phyloP scores from a whole-genome alignment of 768 basidiomycete genomes.

The Mycena metata region DNA sequence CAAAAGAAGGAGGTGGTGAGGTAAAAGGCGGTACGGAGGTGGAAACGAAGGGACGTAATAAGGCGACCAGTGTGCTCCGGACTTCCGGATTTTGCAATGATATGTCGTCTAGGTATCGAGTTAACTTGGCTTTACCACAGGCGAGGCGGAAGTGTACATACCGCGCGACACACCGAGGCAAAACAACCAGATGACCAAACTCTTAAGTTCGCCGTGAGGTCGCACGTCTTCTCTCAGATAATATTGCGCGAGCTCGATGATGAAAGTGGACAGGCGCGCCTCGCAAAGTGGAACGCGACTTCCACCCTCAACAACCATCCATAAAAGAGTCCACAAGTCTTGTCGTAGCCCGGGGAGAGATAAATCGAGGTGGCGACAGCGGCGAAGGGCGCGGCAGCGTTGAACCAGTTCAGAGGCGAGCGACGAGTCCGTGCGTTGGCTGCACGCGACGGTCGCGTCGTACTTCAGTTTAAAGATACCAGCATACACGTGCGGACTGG shows the following conservation, averaged over 20 bases:
- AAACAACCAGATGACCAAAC: slow-evolving; percentile 56
- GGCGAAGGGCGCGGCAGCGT: slow-evolving; percentile 62
- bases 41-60: slow-evolving; percentile 57
- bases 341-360: slow-evolving; percentile 47
- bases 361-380: slow-evolving; percentile 57
- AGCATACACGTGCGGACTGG: slow-evolving; percentile 69
- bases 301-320: slow-evolving; percentile 72
- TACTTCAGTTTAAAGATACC: slow-evolving; percentile 66
- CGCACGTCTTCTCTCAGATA: slow-evolving; percentile 30
- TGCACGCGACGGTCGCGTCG: slow-evolving; percentile 50
- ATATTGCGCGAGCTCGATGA: slow-evolving; percentile 46
- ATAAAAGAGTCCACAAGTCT: slow-evolving; percentile 70
- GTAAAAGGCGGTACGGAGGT: slow-evolving; percentile 42
- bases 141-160: slow-evolving; percentile 42
- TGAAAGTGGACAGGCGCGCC: slow-evolving; percentile 56
- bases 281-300: slow-evolving; percentile 59
- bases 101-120: slow-evolving; percentile 51
- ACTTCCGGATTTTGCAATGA: slow-evolving; percentile 52
- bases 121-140: slow-evolving; percentile 33
- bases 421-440: slow-evolving; percentile 53
- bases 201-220: slow-evolving; percentile 41
- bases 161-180: slow-evolving; percentile 56
- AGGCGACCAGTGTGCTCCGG: slow-evolving; percentile 56
- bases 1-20: slow-evolving; percentile 40
- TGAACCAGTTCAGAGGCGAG: slow-evolving; percentile 63